Evolutionary conservation across 2,329 filamentous ascomycete genomes (phyloP), one percentile per base, ranked within the genome.

Genomic region (Colletotrichum sidae): DNA sequence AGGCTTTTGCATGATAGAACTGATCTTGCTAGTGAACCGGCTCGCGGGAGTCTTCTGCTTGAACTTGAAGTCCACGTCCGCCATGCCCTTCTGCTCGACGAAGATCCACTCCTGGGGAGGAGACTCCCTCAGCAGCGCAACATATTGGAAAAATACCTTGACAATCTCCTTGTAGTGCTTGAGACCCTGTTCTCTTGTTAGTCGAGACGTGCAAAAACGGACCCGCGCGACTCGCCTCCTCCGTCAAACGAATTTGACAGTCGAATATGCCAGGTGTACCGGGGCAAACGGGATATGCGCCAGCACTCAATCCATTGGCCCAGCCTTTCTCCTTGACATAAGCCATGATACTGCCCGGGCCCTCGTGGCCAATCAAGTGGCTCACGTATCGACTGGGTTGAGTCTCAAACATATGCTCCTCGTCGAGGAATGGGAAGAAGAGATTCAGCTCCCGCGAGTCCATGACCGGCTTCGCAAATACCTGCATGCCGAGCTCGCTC

Each of bases 11-110:
- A 99, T 98, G 15, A 93, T 87, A 15, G 91, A 89, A 73, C 91
- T 94, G 69, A 93, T 88, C 66, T 87, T 89, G 81, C 93, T 97
- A 0, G 94, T 96, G 72, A 97, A 98, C 35, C 91, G 88, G 74
- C 91, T 96, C 2, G 95, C 93, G 1, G 92, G 93, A 2, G 90
- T 92, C 82, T 98, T 98, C 75, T 98, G 93, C 78, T 90, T 93
- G 79, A 97, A 99, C 70, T 92, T 92, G 84, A 99, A 99, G 71
- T 97, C 92, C 11, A 98, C 93, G 70, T 98, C 94, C 49, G 92
- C 90, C 80, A 98, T 89, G 41, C 90, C 90, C 77, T 94, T 95
- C 77, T 96, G 92, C 78, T 99, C 96, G 38, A 97, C 88, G 65
- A 96, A 94, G 63, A 98, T 94, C 96, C 96, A 98, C 75, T 96